phyloP scores from a whole-genome alignment of 2,329 filamentous ascomycete genomes.

The Talaromyces amestolkiae region DNA sequence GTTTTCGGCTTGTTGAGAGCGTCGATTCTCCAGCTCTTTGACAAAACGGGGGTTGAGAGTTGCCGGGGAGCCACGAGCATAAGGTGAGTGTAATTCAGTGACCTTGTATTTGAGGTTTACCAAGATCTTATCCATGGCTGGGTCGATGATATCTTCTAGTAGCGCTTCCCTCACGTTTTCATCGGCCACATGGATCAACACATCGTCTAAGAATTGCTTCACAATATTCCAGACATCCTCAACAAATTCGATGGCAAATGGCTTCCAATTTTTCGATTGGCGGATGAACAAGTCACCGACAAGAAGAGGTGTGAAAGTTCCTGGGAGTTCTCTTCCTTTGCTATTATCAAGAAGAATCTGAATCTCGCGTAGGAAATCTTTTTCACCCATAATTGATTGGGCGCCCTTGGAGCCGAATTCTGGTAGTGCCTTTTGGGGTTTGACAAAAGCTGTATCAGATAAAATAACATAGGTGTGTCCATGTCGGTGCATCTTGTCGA shows the following conservation, averaged over 20 bases:
- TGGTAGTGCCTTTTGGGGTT: neutral
- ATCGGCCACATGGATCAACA: conserved; percentile 13
- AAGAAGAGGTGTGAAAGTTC: conserved; percentile 16
- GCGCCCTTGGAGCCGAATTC: neutral
- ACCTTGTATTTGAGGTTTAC: conserved; percentile 23
- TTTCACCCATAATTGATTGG: neutral
- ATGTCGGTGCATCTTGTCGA: conserved; percentile 11
- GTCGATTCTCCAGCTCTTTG: conserved; percentile 26
- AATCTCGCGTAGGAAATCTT: neutral
- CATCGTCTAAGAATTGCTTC: conserved; percentile 15
- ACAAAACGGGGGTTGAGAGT: conserved; percentile 39
- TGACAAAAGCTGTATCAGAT: neutral
- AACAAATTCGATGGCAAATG: conserved; percentile 12
- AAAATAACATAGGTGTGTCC: conserved; percentile 13
- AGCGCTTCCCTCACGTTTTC: conserved; percentile 16
- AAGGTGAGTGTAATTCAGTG: conserved; percentile 46
- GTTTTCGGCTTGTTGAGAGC: neutral
- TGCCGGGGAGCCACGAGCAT: conserved; percentile 37
- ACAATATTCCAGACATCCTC: conserved; percentile 5
- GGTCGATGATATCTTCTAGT: conserved; percentile 14
- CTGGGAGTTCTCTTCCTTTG: conserved; percentile 18
- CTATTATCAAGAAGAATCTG: conserved; percentile 9
- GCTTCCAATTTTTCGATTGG: conserved; percentile 17
- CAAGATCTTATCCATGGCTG: conserved; percentile 11
- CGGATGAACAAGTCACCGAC: conserved; percentile 16